Conservation (phyloP, 2,329 filamentous ascomycete genomes). For the Monosporascus sp. region DNA sequence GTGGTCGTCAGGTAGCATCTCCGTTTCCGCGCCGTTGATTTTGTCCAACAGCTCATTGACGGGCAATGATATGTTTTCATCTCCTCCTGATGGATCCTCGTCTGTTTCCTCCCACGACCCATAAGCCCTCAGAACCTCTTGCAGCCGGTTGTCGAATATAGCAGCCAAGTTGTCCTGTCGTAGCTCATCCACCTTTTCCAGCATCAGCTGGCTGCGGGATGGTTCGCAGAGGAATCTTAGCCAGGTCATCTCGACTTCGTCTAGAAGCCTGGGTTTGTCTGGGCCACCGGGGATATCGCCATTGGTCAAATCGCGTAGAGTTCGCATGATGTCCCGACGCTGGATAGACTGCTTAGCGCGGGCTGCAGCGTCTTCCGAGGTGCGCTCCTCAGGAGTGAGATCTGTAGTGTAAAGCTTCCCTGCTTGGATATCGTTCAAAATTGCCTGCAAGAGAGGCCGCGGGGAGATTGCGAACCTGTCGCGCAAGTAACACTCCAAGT, state of each 20-base stretch:
- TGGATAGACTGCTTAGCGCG: background rate
- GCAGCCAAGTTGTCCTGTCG: conserved; percentile 19
- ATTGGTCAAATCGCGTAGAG: background rate
- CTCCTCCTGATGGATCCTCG: conserved; percentile 1
- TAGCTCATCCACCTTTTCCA: conserved; percentile 17
- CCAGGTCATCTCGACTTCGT: conserved; percentile 22
- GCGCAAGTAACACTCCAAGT: conserved; percentile 9
- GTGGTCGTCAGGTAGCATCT: background rate
- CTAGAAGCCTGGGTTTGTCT: conserved; percentile 4
- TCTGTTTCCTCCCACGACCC: conserved; percentile 5
- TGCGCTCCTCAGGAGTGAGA: too few relatives aligned
- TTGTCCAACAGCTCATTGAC: conserved; percentile 15
- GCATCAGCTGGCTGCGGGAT: conserved; percentile 22
- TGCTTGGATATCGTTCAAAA: conserved; percentile 22
- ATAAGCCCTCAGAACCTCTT: conserved; percentile 16
- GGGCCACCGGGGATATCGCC: background rate
- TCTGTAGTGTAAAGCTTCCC: conserved; percentile 1
- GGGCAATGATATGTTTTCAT: background rate
- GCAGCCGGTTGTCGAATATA: conserved; percentile 23
- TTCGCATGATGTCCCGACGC: conserved; percentile 16
- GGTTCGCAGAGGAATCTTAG: conserved; percentile 20
- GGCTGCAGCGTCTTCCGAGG: too few relatives aligned
- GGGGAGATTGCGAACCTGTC: conserved; percentile 15
- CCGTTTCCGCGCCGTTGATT: conserved; percentile 18
- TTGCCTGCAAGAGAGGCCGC: conserved; percentile 18